Percentiles rank a stretch among this genome's conserved stretches.
phyloP scores from a whole-genome alignment of 1,284 basidiomycete species.

The Fomitopsis schrenkii region DNA sequence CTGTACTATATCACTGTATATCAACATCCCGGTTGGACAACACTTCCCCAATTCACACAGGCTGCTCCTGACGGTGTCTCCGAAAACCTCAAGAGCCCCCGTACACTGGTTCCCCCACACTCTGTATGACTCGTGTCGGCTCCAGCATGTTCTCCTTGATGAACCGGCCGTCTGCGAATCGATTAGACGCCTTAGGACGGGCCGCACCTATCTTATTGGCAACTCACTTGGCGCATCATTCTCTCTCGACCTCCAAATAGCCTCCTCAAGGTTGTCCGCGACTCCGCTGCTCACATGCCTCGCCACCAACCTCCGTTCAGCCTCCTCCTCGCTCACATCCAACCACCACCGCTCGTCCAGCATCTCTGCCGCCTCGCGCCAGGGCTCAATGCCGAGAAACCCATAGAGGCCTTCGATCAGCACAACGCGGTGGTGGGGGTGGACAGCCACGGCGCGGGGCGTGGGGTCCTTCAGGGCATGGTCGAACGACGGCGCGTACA shows the following conservation, averaged over 20 bases:
- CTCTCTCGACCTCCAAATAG: slow-evolving; percentile 63
- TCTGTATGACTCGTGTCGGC: slow-evolving; percentile 51
- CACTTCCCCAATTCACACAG: not conserved
- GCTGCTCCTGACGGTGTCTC: not conserved
- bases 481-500: slow-evolving; percentile 75
- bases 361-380: slow-evolving; percentile 61
- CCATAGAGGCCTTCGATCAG: slow-evolving; percentile 87
- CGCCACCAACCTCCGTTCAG: slow-evolving; percentile 61
- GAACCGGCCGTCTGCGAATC: slow-evolving; percentile 47
- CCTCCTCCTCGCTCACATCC: slow-evolving; percentile 56
- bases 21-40: too few species aligned
- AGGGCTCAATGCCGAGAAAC: slow-evolving; percentile 69
- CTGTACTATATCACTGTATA: not conserved
- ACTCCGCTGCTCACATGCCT: slow-evolving; percentile 78
- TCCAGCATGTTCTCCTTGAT: slow-evolving; percentile 51
- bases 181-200: not conserved
- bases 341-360: slow-evolving; percentile 84
- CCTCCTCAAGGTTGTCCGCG: slow-evolving; percentile 60
- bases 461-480: slow-evolving; percentile 62
- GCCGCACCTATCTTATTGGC: not conserved
- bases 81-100: not conserved
- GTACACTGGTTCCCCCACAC: slow-evolving; percentile 39
- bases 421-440: slow-evolving; percentile 66
- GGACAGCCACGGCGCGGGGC: slow-evolving; percentile 51
- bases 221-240: slow-evolving; percentile 76